phyloP scores from a whole-genome alignment of 78 protist species.

The Tieghemostelium lacteum region DNA sequence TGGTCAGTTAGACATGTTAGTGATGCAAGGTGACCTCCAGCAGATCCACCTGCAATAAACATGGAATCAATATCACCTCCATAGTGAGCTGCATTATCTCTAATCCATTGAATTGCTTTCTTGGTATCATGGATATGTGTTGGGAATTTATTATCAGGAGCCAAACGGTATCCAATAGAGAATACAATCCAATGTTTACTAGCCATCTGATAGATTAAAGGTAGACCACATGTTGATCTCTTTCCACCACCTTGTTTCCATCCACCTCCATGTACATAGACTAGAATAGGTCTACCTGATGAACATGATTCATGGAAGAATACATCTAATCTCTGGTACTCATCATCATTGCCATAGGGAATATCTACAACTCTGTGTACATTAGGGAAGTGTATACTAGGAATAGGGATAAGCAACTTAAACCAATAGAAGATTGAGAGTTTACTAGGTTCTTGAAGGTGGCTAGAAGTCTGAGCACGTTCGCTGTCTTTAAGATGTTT shows the following conservation, averaged over 20 bases:
- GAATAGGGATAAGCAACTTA: background rate
- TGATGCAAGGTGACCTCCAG: conserved; percentile 42
- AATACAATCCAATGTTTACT: conserved; percentile 19
- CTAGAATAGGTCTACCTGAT: conserved; percentile 11
- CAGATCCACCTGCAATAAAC: conserved; percentile 35
- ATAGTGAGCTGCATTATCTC: conserved; percentile 28
- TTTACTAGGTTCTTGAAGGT: background rate
- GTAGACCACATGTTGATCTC: background rate
- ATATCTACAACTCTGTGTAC: background rate
- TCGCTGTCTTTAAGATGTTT: too few species aligned
- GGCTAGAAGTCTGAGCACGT: too few species aligned
- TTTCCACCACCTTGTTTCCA: conserved; percentile 6
- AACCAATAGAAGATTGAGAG: background rate
- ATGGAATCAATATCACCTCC: conserved; percentile 41
- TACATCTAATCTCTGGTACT: background rate
- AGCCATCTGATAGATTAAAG: conserved; percentile 31
- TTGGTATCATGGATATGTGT: conserved; percentile 38
- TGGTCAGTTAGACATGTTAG: conserved; percentile 23
- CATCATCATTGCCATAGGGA: conserved; percentile 15
- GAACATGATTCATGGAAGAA: conserved; percentile 8
- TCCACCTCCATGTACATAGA: conserved; percentile 28
- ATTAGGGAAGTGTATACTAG: conserved; percentile 8
- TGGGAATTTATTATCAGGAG: conserved; percentile 22
- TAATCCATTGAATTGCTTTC: conserved; percentile 19
- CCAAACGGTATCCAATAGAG: conserved; percentile 12